These are phyloP conservation scores for Trametes gibbosa DNA, from an alignment of 768 basidiomycete species.

Conservation along the genomic window DNA sequence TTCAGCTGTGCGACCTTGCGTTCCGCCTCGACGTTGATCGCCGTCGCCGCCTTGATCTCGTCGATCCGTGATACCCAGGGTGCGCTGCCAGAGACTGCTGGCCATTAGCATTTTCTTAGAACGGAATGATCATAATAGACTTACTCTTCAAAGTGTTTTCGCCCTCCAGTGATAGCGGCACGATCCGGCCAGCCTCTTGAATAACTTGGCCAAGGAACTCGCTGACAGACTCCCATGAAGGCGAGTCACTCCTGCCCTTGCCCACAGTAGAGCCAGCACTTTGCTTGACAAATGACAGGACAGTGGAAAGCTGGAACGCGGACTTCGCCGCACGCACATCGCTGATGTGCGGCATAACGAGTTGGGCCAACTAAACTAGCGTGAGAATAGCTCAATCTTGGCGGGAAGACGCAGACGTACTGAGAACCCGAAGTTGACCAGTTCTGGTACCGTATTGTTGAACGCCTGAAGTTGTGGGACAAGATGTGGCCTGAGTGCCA, in stretches of 20 bases:
- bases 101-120: neutral
- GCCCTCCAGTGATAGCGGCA: constrained; percentile 69
- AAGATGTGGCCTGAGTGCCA: constrained; percentile 69
- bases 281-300: constrained; percentile 71
- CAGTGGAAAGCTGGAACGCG: constrained; percentile 69
- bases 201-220: constrained; percentile 68
- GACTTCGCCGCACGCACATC: constrained; percentile 78
- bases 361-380: constrained; percentile 72
- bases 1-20: constrained; percentile 80
- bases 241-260: constrained; percentile 60
- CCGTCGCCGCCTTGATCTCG: constrained; percentile 78
- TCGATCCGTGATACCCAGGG: constrained; percentile 86
- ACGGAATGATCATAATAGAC: constrained; percentile 25
- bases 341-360: constrained; percentile 80
- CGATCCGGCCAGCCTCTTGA: constrained; percentile 64
- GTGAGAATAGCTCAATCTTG: neutral
- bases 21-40: constrained; percentile 91
- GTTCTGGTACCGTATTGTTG: constrained; percentile 71
- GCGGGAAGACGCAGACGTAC: constrained; percentile 39
- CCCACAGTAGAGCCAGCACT: constrained; percentile 69
- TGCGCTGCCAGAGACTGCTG: constrained; percentile 63
- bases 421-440: constrained; percentile 90
- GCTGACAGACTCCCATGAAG: constrained; percentile 77
- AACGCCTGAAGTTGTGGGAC: constrained; percentile 70
- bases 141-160: constrained; percentile 80